Conservation (phyloP, 2,329 filamentous ascomycete genomes). For the Septoria linicola region DNA sequence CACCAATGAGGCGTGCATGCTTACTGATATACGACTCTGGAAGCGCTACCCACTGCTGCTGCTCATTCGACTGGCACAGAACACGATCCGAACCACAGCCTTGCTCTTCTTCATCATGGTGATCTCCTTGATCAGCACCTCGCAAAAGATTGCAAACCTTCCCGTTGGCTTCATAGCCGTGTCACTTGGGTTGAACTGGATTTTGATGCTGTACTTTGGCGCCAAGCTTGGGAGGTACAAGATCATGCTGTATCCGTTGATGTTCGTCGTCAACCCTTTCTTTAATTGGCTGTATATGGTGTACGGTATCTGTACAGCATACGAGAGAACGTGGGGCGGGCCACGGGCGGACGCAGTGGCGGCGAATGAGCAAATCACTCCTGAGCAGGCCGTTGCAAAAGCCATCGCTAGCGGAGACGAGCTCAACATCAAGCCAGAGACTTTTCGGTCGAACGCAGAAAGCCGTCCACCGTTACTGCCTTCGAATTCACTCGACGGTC, state of each 20-base stretch:
- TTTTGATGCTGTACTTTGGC: constrained; percentile 95
- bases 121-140: constrained; percentile 80
- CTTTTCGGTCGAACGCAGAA: constrained; percentile 63
- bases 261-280: constrained; percentile 94
- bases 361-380: constrained; percentile 72
- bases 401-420: constrained; percentile 80
- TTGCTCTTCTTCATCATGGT: constrained; percentile 93
- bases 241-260: constrained; percentile 89
- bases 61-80: constrained; percentile 87
- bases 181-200: constrained; percentile 88
- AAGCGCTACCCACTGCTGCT: constrained; percentile 83
- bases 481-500: constrained; percentile 71
- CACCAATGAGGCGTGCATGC: constrained; percentile 97
- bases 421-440: constrained; percentile 83
- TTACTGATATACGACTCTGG: constrained; percentile 92
- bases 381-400: constrained; percentile 78
- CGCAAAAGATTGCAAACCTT: constrained; percentile 72
- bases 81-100: constrained; percentile 92
- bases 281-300: constrained; percentile 99
- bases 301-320: constrained; percentile 91
- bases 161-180: constrained; percentile 93
- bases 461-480: constrained; percentile 64
- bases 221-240: constrained; percentile 84
- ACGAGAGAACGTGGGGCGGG: constrained; percentile 92
- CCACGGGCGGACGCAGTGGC: constrained; percentile 84